These are phyloP conservation scores for Alternaria burnsii DNA, from an alignment of 2,329 filamentous ascomycete species.

Conservation along the genomic window DNA sequence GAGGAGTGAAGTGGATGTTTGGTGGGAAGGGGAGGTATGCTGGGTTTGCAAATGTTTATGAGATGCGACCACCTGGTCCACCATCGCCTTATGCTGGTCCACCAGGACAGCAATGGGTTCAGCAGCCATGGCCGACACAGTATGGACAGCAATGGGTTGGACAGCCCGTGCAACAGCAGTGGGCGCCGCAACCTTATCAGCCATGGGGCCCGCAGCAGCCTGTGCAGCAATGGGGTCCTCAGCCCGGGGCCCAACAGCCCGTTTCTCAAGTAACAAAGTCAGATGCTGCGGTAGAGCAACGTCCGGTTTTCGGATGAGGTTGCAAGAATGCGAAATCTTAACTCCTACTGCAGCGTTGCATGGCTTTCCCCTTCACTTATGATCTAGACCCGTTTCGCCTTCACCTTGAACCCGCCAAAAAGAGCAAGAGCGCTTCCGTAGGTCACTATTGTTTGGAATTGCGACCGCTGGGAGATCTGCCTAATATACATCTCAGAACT, in stretches of 20 bases:
- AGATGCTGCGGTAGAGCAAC: slow-evolving; percentile 10
- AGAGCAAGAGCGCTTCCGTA: not conserved
- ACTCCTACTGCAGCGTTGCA: not conserved
- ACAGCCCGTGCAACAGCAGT: slow-evolving; percentile 15
- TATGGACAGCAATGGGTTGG: slow-evolving; percentile 14
- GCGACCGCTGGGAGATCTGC: not conserved
- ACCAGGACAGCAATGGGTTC: not conserved
- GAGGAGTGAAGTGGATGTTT: slow-evolving; percentile 38
- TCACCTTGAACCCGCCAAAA: not conserved
- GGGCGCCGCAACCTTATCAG: slow-evolving; percentile 17
- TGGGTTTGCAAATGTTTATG: slow-evolving; percentile 37
- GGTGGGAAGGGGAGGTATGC: slow-evolving; percentile 41
- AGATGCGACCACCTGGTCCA: slow-evolving; percentile 24
- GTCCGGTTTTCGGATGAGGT: slow-evolving; percentile 5
- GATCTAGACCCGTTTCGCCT: not conserved
- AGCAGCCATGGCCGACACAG: slow-evolving; percentile 4
- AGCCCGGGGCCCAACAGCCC: slow-evolving; percentile 1
- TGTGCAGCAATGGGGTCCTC: not conserved
- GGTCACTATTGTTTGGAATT: not conserved
- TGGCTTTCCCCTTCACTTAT: not conserved
- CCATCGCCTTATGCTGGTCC: slow-evolving; percentile 7
- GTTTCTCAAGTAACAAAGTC: slow-evolving; percentile 5
- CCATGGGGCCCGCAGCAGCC: slow-evolving; percentile 11
- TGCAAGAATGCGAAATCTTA: not conserved
- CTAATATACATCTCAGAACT: not conserved